Conservation (phyloP, 2,329 filamentous ascomycete genomes). For the Clonostachys sp. region DNA sequence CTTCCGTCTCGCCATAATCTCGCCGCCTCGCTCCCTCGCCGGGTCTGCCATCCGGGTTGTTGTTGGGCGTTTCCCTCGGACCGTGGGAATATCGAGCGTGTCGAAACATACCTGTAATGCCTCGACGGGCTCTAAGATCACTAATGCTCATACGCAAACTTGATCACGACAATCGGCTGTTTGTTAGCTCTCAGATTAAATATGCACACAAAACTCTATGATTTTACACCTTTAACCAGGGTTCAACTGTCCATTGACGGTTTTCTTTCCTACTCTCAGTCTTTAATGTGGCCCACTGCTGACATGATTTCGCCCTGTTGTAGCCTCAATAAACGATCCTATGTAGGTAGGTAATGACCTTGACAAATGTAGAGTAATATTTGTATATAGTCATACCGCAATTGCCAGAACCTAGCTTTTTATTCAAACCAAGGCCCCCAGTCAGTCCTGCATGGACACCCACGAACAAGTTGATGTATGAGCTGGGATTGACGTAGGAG, state of each 20-base stretch:
- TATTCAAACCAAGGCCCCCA: no score
- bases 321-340: no score
- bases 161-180: conserved; percentile 34
- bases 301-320: no score
- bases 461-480: no score
- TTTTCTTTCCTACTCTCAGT: conserved; percentile 3
- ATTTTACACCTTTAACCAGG: conserved; percentile 1
- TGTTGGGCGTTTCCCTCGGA: conserved; percentile 1
- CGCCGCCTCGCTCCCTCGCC: not conserved
- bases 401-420: no score
- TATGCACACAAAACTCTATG: conserved; percentile 17
- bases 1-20: conserved; percentile 1
- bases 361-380: no score
- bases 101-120: conserved; percentile 15
- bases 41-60: not conserved
- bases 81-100: conserved; percentile 6
- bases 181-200: conserved; percentile 36
- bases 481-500: no score
- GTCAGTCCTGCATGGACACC: no score
- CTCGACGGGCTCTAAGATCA: conserved; percentile 23
- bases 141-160: conserved; percentile 30
- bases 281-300: no score
- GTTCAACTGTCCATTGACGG: conserved; percentile 1
- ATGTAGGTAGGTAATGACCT: no score
- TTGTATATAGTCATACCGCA: no score